Percentiles rank a stretch among this genome's conserved stretches.
Evolutionary conservation across 2,329 filamentous ascomycete species (phyloP).

Genomic region (Colletotrichum kahawae): DNA sequence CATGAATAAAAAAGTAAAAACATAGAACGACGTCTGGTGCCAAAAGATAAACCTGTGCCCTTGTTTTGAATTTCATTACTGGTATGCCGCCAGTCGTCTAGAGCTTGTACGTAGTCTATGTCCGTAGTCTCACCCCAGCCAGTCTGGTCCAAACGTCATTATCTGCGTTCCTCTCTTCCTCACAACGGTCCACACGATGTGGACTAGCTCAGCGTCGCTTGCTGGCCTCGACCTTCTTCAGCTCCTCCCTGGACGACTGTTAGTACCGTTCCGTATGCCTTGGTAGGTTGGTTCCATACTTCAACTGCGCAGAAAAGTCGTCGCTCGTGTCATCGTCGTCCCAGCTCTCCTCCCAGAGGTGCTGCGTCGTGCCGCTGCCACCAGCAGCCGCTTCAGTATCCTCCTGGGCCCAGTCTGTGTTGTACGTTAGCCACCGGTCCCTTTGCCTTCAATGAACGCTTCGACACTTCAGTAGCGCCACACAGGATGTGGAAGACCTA

Average conservation of each 20-base stretch:
- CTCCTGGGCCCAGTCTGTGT: constrained; percentile 87
- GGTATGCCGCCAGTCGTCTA: constrained; percentile 13
- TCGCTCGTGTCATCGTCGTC: constrained; percentile 97
- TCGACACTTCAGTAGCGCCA: neutral
- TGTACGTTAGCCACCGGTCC: neutral
- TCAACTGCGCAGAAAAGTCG: constrained; percentile 93
- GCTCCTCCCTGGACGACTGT: constrained; percentile 71
- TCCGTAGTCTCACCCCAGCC: neutral
- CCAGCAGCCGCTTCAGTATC: constrained; percentile 79
- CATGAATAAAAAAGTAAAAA: neutral
- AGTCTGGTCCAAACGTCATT: neutral
- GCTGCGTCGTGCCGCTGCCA: constrained; percentile 69
- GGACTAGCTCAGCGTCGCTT: constrained; percentile 60
- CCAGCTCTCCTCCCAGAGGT: constrained; percentile 99
- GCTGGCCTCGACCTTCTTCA: constrained; percentile 88
- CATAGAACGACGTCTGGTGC: neutral
- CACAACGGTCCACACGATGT: neutral
- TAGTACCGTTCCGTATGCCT: constrained; percentile 23
- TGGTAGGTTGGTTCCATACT: constrained; percentile 61
- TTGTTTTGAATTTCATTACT: constrained; percentile 10
- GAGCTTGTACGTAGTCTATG: constrained; percentile 13
- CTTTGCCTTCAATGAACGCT: neutral
- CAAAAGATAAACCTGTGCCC: neutral
- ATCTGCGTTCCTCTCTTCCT: neutral
- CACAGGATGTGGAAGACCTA: constrained; percentile 42